phyloP scores from a whole-genome alignment of 352 stramenopile species.

The Albugo laibachii region DNA sequence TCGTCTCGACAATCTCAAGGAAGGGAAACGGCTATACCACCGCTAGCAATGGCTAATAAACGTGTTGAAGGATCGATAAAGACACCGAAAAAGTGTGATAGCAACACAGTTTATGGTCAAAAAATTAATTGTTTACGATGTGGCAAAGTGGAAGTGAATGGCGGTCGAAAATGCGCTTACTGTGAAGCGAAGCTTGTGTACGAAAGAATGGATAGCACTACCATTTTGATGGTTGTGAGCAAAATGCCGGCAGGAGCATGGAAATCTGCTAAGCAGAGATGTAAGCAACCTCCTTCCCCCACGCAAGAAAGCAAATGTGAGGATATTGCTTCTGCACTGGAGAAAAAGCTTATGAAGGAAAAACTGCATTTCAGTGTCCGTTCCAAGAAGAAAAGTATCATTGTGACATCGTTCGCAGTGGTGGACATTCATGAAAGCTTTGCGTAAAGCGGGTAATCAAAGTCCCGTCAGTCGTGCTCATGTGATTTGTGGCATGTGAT shows the following conservation, averaged over 20 bases:
- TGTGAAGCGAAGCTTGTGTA: slow-evolving; percentile 38
- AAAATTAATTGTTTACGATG: slow-evolving; percentile 59
- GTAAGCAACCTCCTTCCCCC: background rate
- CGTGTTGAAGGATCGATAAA: slow-evolving; percentile 15
- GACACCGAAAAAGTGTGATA: slow-evolving; percentile 24
- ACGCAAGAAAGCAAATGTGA: background rate
- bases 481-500: too few relatives aligned
- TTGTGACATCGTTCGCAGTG: too few relatives aligned
- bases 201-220: slow-evolving; percentile 16
- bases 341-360: background rate
- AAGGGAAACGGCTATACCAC: slow-evolving; percentile 14
- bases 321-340: slow-evolving; percentile 2
- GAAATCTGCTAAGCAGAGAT: slow-evolving; percentile 1
- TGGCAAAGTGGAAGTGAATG: slow-evolving; percentile 44
- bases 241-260: slow-evolving; percentile 1
- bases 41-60: slow-evolving; percentile 18
- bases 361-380: background rate
- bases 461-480: too few relatives aligned
- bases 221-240: background rate
- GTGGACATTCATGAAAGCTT: too few relatives aligned
- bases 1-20: background rate
- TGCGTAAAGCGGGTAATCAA: too few relatives aligned
- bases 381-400: background rate
- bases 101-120: slow-evolving; percentile 17
- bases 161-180: slow-evolving; percentile 24